Base-by-base conservation (phyloP, 2,329 filamentous ascomycete species). In the Cercospora brassicicola region DNA sequence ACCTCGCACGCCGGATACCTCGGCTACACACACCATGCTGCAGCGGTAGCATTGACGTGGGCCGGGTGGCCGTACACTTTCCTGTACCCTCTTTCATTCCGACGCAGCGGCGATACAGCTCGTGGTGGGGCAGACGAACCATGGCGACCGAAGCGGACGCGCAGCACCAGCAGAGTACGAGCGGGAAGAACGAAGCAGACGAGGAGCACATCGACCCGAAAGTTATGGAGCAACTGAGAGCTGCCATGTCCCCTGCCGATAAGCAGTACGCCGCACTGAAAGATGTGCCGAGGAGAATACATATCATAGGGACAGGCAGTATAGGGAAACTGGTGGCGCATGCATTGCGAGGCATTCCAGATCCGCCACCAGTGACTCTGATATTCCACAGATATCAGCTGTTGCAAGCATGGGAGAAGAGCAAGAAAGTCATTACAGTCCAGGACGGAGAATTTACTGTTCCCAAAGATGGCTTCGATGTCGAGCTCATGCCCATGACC, bases 301-400 rank as follows among this genome's bases (percentile, higher is more conserved):
- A 95, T 75, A 85, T 97, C 59, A 81, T 97, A 2, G 94, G 94
- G 10, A 77, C 91, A 10, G 94, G 94, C 39, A 96, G 93, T 76
- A 84, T 97, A 11, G 94, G 93, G 13, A 88, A 88, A 53, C 87
- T 97, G 28, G 88, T 94, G 71, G 93, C 94, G 28, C 89, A 90
- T 76, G 87, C 88, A 23, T 82, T 97, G 10, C 86, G 88, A 23
- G 84, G 86, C 20, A 82, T 88, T 8, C 82, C 84, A 7, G 80
- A 86, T 20, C 84, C 86, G 2, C 92, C 92, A 4, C 91, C 91
- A 0, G 86, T 97, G 42, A 94, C 92, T 0, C 84, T 97, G 5
- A 85, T 97, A n/a, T 84, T 96, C 39, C 91, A 93, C 75, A 84
- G 83, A 39, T 78, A 79, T 39, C 74, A 78, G 2, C 71, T 81